Evolutionary conservation across 2,329 filamentous ascomycete genomes (phyloP), one percentile per base, ranked within the genome.

Genomic region (Penicillium sp.): DNA sequence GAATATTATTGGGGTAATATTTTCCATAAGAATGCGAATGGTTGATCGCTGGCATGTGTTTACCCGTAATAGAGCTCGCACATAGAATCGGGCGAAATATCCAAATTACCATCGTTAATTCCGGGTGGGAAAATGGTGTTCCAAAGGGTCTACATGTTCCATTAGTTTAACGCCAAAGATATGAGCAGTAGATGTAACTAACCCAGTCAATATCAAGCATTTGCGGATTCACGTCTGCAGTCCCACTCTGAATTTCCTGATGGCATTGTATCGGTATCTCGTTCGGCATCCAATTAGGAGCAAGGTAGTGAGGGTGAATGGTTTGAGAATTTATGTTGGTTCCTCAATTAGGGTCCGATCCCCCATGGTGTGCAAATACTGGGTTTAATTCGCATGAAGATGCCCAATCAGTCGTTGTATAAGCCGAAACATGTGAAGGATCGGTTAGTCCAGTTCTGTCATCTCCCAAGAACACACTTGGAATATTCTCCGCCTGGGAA

Each of bases 191-290:
- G 11, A 37, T 19, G 18, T 33, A 19, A 36, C 39, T 26, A n/a
- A 50, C 48, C 48, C 48, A 51, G 28, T 51, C 48, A 34, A 51
- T 51, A 19, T 51, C 48, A 3, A 51, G 48, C 48, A 51, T 51
- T 24, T 51, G 18, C 14, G 39, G 29, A 5, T 51, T 29, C 4
- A 51, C 44, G 8, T 26, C 26, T 7, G 13, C 39, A 11, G 7
- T 18, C 16, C 10, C 28, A 14, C 39, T 18, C 4, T 26, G 29
- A 5, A 51, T 31, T 6, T 49, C 37, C 16, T 42, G n/a, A 16
- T 36, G 7, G 13, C 24, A 11, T 6, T 36, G 16, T 18, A 13
- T 19, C 8, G 34, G 23, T 6, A 23, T 31, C 16, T 42, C 24
- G 13, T 39, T 49, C 18, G 34, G 28, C 11, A 36, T 39, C 6